Conservation (phyloP, 345 rosid species). For the Theobroma cacao region DNA sequence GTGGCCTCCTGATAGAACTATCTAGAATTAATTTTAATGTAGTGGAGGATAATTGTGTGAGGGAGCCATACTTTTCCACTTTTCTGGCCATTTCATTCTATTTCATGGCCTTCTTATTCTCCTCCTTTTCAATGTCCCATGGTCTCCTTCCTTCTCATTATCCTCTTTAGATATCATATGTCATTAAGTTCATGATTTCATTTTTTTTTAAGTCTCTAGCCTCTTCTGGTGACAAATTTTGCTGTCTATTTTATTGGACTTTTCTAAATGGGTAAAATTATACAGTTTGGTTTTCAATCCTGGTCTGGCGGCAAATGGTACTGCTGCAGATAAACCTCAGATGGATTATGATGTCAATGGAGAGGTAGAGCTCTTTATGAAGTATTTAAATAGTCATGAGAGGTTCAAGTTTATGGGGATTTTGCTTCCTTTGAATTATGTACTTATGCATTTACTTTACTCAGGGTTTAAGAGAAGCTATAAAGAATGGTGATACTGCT, state of each 20-base stretch:
- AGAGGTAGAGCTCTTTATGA: slow-evolving; percentile 53
- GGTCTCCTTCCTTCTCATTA: neutral
- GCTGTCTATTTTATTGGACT: neutral
- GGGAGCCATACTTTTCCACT: neutral
- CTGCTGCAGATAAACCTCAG: slow-evolving; percentile 41
- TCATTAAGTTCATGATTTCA: neutral
- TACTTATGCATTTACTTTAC: slow-evolving; percentile 16
- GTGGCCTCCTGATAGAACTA: neutral
- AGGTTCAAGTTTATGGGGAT: slow-evolving; percentile 1
- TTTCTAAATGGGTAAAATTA: slow-evolving; percentile 9
- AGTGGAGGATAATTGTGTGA: neutral
- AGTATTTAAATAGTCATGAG: neutral
- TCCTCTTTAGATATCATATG: neutral
- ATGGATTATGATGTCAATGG: slow-evolving; percentile 79
- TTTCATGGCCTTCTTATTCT: neutral
- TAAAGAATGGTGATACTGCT: slow-evolving; percentile 77
- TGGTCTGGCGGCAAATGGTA: slow-evolving; percentile 39
- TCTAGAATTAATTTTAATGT: neutral
- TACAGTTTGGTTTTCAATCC: slow-evolving; percentile 60
- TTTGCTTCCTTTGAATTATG: neutral
- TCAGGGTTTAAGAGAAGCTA: slow-evolving; percentile 94
- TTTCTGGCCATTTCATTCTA: neutral
- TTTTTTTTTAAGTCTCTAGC: neutral
- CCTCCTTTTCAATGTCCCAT: neutral
- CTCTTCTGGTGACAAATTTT: neutral